A percentile compares a stretch with the other conserved stretches of the same genome.
phyloP scores from a whole-genome alignment of 352 stramenopile genomes.

The Globisporangium barbulae region DNA sequence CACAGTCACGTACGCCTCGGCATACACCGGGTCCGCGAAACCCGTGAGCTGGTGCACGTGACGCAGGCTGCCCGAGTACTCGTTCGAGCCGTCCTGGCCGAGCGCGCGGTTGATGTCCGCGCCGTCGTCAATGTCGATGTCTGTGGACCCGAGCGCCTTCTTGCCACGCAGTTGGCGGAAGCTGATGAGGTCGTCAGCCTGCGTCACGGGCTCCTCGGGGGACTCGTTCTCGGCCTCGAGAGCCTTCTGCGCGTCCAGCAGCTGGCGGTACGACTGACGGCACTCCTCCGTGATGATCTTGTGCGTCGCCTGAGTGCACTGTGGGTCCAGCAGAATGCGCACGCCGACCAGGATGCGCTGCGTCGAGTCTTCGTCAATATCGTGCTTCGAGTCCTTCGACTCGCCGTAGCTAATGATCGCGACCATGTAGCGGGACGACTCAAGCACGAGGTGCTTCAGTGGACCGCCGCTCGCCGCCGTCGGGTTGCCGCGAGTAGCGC shows the following conservation, averaged over 20 bases:
- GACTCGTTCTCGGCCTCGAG: conserved; percentile 59
- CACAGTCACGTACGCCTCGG: conserved; percentile 98
- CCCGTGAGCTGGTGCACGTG: conserved; percentile 99
- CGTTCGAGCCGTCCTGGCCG: conserved; percentile 84
- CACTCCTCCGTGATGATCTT: conserved; percentile 82
- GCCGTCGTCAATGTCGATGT: conserved; percentile 98
- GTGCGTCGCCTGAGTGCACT: conserved; percentile 55
- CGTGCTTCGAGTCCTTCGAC: conserved; percentile 73
- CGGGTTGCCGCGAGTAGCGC: conserved; percentile 61
- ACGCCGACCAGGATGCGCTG: conserved; percentile 96
- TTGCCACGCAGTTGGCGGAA: conserved; percentile 95
- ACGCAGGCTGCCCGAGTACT: conserved; percentile 90
- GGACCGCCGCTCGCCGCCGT: conserved; percentile 38
- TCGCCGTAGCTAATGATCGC: conserved; percentile 70
- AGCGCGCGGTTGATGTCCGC: conserved; percentile 94
- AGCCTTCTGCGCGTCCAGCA: conserved; percentile 75
- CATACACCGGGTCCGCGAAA: conserved; percentile 99
- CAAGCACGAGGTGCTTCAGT: conserved; percentile 70
- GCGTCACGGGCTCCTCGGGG: conserved; percentile 56
- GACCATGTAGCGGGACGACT: conserved; percentile 73
- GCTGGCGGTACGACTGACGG: conserved; percentile 66
- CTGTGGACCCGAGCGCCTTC: conserved; percentile 89
- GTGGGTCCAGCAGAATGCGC: conserved; percentile 92
- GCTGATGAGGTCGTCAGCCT: conserved; percentile 96
- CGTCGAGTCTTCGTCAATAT: conserved; percentile 93